Conservation (phyloP, 78 protist species). For the Salpingoeca rosetta region DNA sequence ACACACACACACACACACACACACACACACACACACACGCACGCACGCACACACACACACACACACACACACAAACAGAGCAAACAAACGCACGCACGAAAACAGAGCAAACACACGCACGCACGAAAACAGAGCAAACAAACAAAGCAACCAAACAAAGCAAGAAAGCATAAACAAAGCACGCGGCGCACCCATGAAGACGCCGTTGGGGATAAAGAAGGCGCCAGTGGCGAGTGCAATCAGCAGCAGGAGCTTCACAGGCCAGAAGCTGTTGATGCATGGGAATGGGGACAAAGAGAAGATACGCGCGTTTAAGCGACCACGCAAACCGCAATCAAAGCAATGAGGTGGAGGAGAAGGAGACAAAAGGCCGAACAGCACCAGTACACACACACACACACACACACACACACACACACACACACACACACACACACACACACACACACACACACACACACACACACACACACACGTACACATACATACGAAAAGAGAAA, state of each 20-base stretch:
- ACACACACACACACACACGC: too few species aligned
- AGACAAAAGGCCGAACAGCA: neutral
- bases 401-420: neutral
- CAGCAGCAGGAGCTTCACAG: neutral
- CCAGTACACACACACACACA: neutral
- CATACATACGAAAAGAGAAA: neutral
- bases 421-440: neutral
- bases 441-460: too few species aligned
- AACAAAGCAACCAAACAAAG: neutral
- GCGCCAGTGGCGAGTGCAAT: neutral
- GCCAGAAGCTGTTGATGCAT: constrained; percentile 4
- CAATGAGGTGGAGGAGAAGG: neutral
- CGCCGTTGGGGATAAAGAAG: constrained; percentile 25
- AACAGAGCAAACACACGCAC: neutral
- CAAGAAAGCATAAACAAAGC: neutral
- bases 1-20: too few species aligned
- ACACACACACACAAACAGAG: too few species aligned
- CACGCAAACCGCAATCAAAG: neutral
- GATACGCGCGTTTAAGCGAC: too few species aligned
- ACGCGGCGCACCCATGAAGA: neutral
- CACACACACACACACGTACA: too few species aligned
- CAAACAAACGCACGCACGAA: neutral
- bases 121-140: neutral
- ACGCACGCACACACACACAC: too few species aligned
- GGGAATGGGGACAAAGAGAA: too few species aligned